Percentiles rank a stretch among this genome's conserved stretches.
Evolutionary conservation across 1,284 basidiomycete species (phyloP).

Genomic region (Mrakiaceae sp.): DNA sequence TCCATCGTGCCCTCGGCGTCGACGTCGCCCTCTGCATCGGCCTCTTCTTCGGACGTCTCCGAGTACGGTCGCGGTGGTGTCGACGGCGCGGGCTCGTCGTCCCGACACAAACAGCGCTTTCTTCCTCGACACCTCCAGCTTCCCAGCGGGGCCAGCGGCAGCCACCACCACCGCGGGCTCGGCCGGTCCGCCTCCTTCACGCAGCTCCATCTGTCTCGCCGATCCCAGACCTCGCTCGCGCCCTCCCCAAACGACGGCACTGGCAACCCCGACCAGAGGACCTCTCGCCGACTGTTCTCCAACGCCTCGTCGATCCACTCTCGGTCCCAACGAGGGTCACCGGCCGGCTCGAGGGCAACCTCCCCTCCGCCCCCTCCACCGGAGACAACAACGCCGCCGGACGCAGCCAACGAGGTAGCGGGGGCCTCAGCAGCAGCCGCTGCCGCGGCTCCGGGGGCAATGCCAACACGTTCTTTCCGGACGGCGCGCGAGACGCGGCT

Average conservation of each 20-base stretch:
- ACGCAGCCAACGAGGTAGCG: background rate
- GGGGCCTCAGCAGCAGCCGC: background rate
- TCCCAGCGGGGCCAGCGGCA: slow-evolving; percentile 21
- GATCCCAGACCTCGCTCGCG: slow-evolving; percentile 1
- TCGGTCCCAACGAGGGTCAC: slow-evolving; percentile 37
- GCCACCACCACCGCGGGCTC: background rate
- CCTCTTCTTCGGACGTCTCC: background rate
- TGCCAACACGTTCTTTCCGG: slow-evolving; percentile 28
- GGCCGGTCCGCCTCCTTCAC: slow-evolving; percentile 11
- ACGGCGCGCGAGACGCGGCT: slow-evolving; percentile 56
- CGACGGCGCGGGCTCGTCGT: background rate
- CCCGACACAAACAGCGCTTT: slow-evolving; percentile 19
- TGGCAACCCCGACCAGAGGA: no score
- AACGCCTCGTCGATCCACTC: slow-evolving; percentile 73
- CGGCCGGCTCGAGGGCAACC: slow-evolving; percentile 10
- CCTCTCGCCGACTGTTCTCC: slow-evolving; percentile 27
- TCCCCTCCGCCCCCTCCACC: slow-evolving; percentile 23
- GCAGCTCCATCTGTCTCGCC: slow-evolving; percentile 18
- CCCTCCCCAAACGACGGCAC: no score
- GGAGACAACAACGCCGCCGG: background rate
- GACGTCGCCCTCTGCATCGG: background rate
- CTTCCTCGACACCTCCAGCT: slow-evolving; percentile 30
- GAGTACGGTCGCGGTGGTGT: background rate
- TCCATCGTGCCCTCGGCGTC: no score
- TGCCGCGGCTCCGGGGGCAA: background rate